A percentile compares a stretch with the other conserved stretches of the same genome.
These are phyloP conservation scores for Phytophthora fragariae DNA, from an alignment of 352 stramenopile species.

Conservation along the genomic window DNA sequence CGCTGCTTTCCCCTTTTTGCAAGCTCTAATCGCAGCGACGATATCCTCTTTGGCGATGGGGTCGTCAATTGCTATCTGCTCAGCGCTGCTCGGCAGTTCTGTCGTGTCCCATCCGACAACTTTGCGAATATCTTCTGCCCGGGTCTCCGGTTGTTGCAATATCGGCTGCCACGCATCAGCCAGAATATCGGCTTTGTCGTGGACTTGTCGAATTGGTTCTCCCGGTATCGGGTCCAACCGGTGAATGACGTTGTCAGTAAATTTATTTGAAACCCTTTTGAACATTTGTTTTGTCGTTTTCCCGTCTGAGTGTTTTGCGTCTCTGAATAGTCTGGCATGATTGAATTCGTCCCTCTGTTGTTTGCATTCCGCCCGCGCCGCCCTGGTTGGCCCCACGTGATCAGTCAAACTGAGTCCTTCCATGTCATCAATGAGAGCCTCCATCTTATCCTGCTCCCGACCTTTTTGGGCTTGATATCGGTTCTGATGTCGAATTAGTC, in stretches of 20 bases:
- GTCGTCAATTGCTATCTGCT: neutral
- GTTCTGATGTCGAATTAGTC: neutral
- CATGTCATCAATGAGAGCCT: neutral
- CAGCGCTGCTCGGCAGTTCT: neutral
- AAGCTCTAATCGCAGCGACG: neutral
- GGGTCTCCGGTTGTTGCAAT: neutral
- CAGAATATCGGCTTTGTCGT: neutral
- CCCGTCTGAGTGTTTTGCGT: neutral
- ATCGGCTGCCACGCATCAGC: neutral
- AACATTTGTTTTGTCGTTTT: neutral
- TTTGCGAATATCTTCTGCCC: neutral
- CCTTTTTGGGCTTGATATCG: neutral
- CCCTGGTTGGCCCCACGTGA: neutral
- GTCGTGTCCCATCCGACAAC: neutral
- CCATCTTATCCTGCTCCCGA: neutral
- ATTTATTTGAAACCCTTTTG: neutral
- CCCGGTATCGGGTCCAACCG: neutral
- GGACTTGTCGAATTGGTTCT: neutral
- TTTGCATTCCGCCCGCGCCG: neutral
- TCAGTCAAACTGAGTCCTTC: neutral
- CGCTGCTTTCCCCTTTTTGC: neutral
- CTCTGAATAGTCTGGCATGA: neutral
- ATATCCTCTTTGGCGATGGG: neutral
- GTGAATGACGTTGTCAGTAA: neutral
- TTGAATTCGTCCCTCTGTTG: neutral